A percentile compares a stretch with the other conserved stretches of the same genome.
phyloP scores from a whole-genome alignment of 2,329 filamentous ascomycete genomes.

The Stylonectria norvegica region DNA sequence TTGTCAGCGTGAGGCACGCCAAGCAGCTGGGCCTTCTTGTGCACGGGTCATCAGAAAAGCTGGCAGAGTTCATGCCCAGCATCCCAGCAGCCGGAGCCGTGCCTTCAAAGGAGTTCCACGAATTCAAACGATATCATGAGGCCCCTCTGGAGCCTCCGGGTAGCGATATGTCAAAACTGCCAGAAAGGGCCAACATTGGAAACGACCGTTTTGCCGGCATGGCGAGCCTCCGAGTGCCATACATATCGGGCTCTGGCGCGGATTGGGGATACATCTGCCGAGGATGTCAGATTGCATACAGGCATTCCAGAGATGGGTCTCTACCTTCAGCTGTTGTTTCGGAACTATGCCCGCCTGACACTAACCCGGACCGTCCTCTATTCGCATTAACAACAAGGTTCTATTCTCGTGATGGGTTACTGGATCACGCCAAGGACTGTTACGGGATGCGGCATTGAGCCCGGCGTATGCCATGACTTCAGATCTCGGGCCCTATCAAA shows the following conservation, averaged over 20 bases:
- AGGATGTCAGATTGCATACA: conserved; percentile 21
- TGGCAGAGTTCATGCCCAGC: too few species aligned
- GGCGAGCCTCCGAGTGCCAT: conserved; percentile 27
- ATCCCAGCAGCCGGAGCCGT: too few species aligned
- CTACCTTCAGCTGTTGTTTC: conserved; percentile 15
- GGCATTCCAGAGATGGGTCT: conserved; percentile 16
- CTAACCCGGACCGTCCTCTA: conserved; percentile 20
- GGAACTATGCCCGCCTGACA: conserved; percentile 16
- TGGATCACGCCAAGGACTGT: conserved; percentile 21
- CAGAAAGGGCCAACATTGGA: conserved; percentile 13
- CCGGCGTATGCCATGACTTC: too few species aligned
- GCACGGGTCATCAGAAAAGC: conserved; percentile 20
- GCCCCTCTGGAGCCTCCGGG: conserved; percentile 19
- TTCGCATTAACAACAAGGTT: conserved; percentile 17
- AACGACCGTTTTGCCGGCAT: conserved; percentile 24
- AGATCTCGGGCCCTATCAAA: too few species aligned
- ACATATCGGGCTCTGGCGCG: conserved; percentile 11
- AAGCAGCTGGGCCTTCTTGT: conserved; percentile 26
- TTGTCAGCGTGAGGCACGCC: conserved; percentile 29
- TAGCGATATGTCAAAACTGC: conserved; percentile 21
- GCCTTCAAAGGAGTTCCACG: neutral
- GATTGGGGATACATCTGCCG: conserved; percentile 23
- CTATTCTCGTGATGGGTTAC: conserved; percentile 18
- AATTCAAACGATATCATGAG: conserved; percentile 18
- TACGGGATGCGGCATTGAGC: conserved; percentile 24